A percentile compares a stretch with the other conserved stretches of the same genome.
phyloP scores from a whole-genome alignment of 2,329 filamentous ascomycete species.

The Cladosporium sp. region DNA sequence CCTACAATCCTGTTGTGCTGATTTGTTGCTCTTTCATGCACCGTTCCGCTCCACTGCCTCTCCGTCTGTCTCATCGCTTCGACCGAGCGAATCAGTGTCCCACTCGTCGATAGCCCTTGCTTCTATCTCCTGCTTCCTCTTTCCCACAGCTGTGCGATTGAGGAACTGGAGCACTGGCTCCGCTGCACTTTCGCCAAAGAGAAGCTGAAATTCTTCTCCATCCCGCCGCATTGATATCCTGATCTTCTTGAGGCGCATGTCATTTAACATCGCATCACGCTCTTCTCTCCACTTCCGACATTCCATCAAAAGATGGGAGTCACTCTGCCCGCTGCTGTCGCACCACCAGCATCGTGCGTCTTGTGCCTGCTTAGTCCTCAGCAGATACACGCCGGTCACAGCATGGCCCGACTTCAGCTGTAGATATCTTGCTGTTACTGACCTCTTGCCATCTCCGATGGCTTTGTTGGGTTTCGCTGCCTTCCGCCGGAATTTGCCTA shows the following conservation, averaged over 20 bases:
- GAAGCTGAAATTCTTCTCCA: too few species aligned
- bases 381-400: neutral
- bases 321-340: neutral
- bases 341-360: constrained; percentile 3
- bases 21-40: too few species aligned
- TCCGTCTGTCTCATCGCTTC: too few species aligned
- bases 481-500: too few species aligned
- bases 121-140: too few species aligned
- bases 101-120: too few species aligned
- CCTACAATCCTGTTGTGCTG: neutral
- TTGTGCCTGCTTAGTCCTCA: neutral
- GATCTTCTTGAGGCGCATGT: neutral
- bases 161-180: too few species aligned
- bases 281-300: constrained; percentile 6
- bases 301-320: neutral
- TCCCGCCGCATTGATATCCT: neutral
- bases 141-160: too few species aligned
- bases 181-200: too few species aligned
- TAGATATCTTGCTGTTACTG: neutral
- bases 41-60: too few species aligned
- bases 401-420: constrained; percentile 1
- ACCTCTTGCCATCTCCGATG: neutral
- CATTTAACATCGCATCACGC: neutral
- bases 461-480: neutral
- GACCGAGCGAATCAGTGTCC: too few species aligned